Conservation (phyloP, 164 flowering plant genomes). For the Tetracentron sinense region DNA sequence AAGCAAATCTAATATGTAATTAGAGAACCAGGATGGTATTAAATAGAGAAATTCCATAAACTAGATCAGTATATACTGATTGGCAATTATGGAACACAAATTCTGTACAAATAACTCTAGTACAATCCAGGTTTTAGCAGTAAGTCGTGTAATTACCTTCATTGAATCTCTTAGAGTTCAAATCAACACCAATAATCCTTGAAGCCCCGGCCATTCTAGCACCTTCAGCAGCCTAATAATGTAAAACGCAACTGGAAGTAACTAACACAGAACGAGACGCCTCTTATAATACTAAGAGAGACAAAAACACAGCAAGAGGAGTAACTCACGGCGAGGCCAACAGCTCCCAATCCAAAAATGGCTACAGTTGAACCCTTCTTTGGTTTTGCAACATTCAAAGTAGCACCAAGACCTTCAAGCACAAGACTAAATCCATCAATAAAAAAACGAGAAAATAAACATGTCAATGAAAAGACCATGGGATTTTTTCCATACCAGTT, state of each 20-base stretch:
- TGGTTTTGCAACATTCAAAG: slow-evolving; percentile 83
- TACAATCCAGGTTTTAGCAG: not conserved
- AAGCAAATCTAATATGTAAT: not conserved
- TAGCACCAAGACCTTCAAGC: slow-evolving; percentile 62
- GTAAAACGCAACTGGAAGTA: not conserved
- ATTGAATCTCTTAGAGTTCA: slow-evolving; percentile 51
- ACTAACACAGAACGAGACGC: too few species aligned
- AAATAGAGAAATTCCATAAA: too few species aligned
- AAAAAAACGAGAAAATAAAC: too few species aligned
- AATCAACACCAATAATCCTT: slow-evolving; percentile 78
- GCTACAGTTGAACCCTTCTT: slow-evolving; percentile 58
- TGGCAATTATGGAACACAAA: not conserved
- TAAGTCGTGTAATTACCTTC: slow-evolving; percentile 31
- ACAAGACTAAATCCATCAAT: not conserved
- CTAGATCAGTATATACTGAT: too few species aligned
- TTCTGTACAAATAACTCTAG: not conserved
- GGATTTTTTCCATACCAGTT: slow-evolving; percentile 38
- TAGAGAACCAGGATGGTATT: too few species aligned
- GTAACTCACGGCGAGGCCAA: slow-evolving; percentile 69
- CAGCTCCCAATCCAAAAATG: slow-evolving; percentile 78
- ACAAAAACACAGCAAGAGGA: not conserved
- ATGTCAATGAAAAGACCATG: too few species aligned
- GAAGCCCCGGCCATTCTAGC: slow-evolving; percentile 70
- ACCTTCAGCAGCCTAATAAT: slow-evolving; percentile 43
- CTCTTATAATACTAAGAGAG: not conserved